Base-by-base conservation (phyloP, 1,139 yeast species). In the Zygosaccharomyces sapae region DNA sequence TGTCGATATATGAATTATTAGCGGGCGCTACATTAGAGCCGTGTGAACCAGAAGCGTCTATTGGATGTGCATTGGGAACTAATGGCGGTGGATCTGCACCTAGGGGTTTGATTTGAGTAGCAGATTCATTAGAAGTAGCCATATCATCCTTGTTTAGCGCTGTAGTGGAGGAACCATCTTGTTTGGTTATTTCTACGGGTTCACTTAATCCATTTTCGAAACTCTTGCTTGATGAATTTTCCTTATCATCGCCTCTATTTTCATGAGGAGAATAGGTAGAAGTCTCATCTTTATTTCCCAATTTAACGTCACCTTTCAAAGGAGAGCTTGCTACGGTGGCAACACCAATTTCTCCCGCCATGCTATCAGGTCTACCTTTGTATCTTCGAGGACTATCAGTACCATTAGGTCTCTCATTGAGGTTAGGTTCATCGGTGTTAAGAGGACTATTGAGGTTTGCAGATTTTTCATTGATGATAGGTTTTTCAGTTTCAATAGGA, bases 281-380 rank as follows among this genome's bases (percentile, higher is more conserved):
- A 51, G 30, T 62, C 57, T 8, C 63, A 55, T 33, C 55, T 44
- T 38, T 59, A 48, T 45, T 56, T 24, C 42, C 52, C 31, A 46
- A 43, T 57, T 41, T 61, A 52, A 56, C 51, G 10, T 51, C 51
- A 6, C 53, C 54, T 38, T 51, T 54, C 10, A 49, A 41, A 3
- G 61, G 59, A 2, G 60, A 57, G 27, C 52, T 57, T 2, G 54
- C 61, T 5, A 57, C 43, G 13, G 55, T 53, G 3, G 59, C 61
- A 7, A 51, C 44, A 9, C 59, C 61, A 20, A 53, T 43, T 37
- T 55, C 57, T 8, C 51, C 61, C 9, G 50, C 51, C 9, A 48
- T 36, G n/a, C 40, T 44, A 6, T 47, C 55, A 10, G 47, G 52
- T 4, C 48, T 52, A n/a, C 41, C 45, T 19, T 27, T 41, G 18